Evolutionary conservation across 2,329 filamentous ascomycete genomes (phyloP).

Genomic region (Cryphonectria parasitica): DNA sequence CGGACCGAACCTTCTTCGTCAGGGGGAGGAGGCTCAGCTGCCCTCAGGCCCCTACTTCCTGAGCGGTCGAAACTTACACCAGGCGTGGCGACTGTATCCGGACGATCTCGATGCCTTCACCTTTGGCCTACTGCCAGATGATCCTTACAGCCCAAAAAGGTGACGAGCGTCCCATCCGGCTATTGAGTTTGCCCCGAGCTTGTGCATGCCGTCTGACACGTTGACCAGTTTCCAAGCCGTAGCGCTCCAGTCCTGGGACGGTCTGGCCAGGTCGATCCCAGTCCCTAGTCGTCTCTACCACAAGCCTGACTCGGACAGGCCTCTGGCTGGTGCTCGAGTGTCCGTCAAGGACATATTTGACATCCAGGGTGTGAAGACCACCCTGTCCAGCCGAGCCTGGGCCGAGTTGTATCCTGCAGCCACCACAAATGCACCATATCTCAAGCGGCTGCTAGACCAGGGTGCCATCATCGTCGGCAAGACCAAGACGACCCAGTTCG

Average conservation of each 20-base stretch:
- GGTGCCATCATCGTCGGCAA: slow-evolving; percentile 62
- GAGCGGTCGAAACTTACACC: slow-evolving; percentile 46
- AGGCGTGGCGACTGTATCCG: slow-evolving; percentile 47
- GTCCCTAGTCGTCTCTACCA: slow-evolving; percentile 29
- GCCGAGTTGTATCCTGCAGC: slow-evolving; percentile 53
- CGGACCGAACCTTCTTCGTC: not conserved
- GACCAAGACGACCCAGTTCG: slow-evolving; percentile 54
- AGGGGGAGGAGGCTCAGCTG: slow-evolving; percentile 30
- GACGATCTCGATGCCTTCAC: slow-evolving; percentile 43
- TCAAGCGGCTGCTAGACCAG: slow-evolving; percentile 60
- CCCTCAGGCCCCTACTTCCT: slow-evolving; percentile 48
- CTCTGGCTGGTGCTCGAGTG: slow-evolving; percentile 43
- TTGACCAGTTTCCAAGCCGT: slow-evolving; percentile 39
- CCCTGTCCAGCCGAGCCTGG: slow-evolving; percentile 62
- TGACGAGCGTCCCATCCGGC: not conserved
- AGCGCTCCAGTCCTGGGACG: slow-evolving; percentile 34
- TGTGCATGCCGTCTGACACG: not conserved
- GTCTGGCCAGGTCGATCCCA: slow-evolving; percentile 33
- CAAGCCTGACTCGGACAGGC: slow-evolving; percentile 32
- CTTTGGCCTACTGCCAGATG: slow-evolving; percentile 44
- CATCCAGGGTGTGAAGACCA: slow-evolving; percentile 55
- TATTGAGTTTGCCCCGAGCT: too few relatives aligned
- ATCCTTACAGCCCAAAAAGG: slow-evolving; percentile 31
- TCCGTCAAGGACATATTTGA: slow-evolving; percentile 41
- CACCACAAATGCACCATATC: slow-evolving; percentile 50